Evolutionary conservation across 345 rosid genomes (phyloP), one percentile per base, ranked within the genome.

Genomic region (Bruguiera parviflora): DNA sequence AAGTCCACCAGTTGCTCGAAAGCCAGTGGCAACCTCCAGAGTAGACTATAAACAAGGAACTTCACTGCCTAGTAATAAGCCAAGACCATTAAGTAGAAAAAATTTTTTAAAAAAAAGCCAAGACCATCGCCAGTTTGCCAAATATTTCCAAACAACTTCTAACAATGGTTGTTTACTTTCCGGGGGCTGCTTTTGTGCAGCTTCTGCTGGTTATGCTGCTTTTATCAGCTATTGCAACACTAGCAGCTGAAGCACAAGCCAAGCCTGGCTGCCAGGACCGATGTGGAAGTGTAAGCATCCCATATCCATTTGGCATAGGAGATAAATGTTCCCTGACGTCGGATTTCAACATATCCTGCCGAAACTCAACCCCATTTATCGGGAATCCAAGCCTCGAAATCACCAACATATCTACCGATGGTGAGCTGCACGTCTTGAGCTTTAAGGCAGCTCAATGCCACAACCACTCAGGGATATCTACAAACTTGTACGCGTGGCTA

Each of bases 281-380:
- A 46, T 75, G 79, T 27, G 76, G 76, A 0, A 1, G 37, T 11
- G 25, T 74, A 9, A 63, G 16, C 49, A 58, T 74, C 29, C 68
- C 79, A 5, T 78, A 25, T 58, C 82, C 82, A 2, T 74, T 78
- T 18, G 82, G 79, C 10, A 63, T 56, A 11, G 21, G 20, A 21
- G n/a, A 21, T 13, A 0, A 0, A 11, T 80, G 79, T 31, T 25
- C 28, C 53, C 46, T 64, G 2, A 55, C 21, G 35, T 0, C 16
- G 2, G 1, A 47, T 24, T 74, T 73, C 71, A 37, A 18, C 46
- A 58, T 81, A 33, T 5, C 52, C 24, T 77, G 75, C 27, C 0
- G 0, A 0, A 21, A 53, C 57, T 18, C 16, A 13, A n/a, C 8
- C 15, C 22, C 67, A 9, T 67, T 1, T 21, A 35, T 72, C 0